Evolutionary conservation across 169 alveolate species (phyloP).

Genomic region (Eimeria acervulina): DNA sequence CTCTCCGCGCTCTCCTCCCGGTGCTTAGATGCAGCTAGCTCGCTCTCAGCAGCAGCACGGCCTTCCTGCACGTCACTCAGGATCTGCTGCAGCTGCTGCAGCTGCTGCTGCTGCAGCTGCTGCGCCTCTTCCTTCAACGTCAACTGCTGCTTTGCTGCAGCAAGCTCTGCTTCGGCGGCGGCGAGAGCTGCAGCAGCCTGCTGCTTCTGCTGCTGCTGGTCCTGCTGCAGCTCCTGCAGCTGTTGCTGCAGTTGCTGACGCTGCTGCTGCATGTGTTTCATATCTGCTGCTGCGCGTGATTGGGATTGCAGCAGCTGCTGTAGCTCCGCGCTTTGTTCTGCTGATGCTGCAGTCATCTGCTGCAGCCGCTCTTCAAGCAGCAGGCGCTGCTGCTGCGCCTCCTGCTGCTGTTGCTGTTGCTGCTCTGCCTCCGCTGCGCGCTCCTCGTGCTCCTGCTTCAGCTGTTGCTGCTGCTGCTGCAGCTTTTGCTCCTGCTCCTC

Average conservation of each 20-base stretch:
- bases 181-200: slow-evolving; percentile 55
- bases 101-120: slow-evolving; percentile 73
- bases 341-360: slow-evolving; percentile 64
- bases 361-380: slow-evolving; percentile 35
- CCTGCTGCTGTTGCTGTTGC: slow-evolving; percentile 48
- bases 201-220: slow-evolving; percentile 60
- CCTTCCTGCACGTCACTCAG: slow-evolving; percentile 14
- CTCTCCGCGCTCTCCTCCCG: slow-evolving; percentile 44
- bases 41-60: slow-evolving; percentile 54
- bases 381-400: slow-evolving; percentile 62
- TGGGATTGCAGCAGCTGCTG: slow-evolving; percentile 34
- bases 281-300: slow-evolving; percentile 33
- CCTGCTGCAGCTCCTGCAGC: slow-evolving; percentile 58
- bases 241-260: slow-evolving; percentile 78
- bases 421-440: slow-evolving; percentile 56
- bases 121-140: slow-evolving; percentile 10
- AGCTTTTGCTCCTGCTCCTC: not conserved
- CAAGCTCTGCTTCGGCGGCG: slow-evolving; percentile 54
- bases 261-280: slow-evolving; percentile 32
- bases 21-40: slow-evolving; percentile 21
- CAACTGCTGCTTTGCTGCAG: slow-evolving; percentile 61
- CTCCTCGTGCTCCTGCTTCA: not conserved
- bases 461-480: slow-evolving; percentile 42
- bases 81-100: slow-evolving; percentile 59
- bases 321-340: not conserved